Conservation (phyloP, 2,329 filamentous ascomycete genomes). For the Ceratocystis variospora region DNA sequence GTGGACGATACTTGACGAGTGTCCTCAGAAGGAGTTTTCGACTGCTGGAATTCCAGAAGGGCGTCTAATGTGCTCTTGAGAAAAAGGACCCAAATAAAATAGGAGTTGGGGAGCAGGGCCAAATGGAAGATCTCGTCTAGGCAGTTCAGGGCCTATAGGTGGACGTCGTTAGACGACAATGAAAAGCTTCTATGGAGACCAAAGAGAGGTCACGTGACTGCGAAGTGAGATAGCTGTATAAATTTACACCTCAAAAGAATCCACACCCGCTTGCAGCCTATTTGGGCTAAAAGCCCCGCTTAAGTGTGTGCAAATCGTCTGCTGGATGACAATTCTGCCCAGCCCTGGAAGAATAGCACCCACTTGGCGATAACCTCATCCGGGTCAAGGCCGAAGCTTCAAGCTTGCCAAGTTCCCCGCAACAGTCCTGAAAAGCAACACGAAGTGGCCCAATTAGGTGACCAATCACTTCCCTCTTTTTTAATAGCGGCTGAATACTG, state of each 20-base stretch:
- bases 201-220: not conserved
- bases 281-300: not conserved
- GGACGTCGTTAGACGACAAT: not conserved
- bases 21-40: not conserved
- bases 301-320: not conserved
- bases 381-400: not conserved
- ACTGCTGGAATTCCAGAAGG: not conserved
- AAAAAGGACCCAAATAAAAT: too few relatives aligned
- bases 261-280: not conserved
- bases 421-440: not conserved
- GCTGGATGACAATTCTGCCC: not conserved
- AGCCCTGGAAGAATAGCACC: not conserved
- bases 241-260: not conserved
- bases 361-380: not conserved
- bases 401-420: not conserved
- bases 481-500: not conserved
- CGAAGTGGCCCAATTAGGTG: not conserved
- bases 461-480: not conserved
- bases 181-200: not conserved
- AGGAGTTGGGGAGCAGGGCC: too few relatives aligned
- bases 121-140: too few relatives aligned
- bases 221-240: not conserved
- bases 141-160: too few relatives aligned
- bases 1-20: conserved; percentile 18
- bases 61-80: not conserved